Conservation (phyloP, 2,329 filamentous ascomycete genomes). For the Karstenula rhodostoma region DNA sequence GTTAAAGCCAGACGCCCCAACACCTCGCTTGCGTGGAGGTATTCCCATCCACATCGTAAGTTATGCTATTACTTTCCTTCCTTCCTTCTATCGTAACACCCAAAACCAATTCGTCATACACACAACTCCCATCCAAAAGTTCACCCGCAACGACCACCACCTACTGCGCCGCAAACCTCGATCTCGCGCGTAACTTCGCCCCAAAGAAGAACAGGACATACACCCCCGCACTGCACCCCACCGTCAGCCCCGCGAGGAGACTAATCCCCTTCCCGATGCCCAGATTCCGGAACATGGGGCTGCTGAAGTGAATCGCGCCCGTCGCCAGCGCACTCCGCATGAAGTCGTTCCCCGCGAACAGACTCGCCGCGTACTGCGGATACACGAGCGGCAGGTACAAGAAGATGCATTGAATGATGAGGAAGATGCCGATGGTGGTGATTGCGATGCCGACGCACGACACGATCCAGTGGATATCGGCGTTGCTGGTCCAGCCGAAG, state of each 20-base stretch:
- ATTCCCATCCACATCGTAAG: not conserved
- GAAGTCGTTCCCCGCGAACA: constrained; percentile 72
- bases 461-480: constrained; percentile 65
- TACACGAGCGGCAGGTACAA: constrained; percentile 72
- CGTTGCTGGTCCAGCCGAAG: constrained; percentile 73
- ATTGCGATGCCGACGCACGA: constrained; percentile 62
- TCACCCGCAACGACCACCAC: not conserved
- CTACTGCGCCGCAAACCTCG: constrained; percentile 44
- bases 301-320: constrained; percentile 66
- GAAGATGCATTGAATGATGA: constrained; percentile 60
- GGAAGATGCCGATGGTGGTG: constrained; percentile 56
- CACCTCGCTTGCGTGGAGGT: constrained; percentile 1
- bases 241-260: constrained; percentile 54
- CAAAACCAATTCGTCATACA: not conserved
- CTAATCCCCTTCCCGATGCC: constrained; percentile 66
- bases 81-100: not conserved
- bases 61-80: not conserved
- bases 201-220: constrained; percentile 64
- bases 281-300: constrained; percentile 66
- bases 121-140: not conserved
- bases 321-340: constrained; percentile 64
- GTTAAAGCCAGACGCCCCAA: not conserved
- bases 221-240: constrained; percentile 61
- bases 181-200: constrained; percentile 39
- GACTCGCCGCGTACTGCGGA: constrained; percentile 56